A percentile compares a stretch with the other conserved stretches of the same genome.
Conservation (phyloP, 441 rosid species). For the Kokia cookei region DNA sequence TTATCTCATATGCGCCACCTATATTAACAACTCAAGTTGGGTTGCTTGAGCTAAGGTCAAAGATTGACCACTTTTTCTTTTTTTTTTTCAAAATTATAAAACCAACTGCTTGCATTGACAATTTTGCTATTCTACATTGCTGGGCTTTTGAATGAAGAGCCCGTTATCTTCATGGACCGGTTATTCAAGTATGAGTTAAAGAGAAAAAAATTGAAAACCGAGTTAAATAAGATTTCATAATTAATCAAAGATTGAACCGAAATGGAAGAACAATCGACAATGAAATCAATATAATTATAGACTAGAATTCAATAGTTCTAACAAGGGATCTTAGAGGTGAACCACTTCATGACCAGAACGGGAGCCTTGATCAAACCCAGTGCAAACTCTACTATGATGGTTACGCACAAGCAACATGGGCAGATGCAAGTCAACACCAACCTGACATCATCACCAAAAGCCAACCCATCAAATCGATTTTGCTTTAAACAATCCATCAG, state of each 20-base stretch:
- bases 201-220: not conserved
- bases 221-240: not conserved
- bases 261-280: not conserved
- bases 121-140: not conserved
- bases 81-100: not conserved
- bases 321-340: constrained; percentile 66
- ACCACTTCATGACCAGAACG: constrained; percentile 56
- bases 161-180: not conserved
- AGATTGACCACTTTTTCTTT: too few relatives aligned
- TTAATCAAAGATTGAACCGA: not conserved
- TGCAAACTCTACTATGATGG: constrained; percentile 56
- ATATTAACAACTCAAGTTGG: not conserved
- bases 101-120: not conserved
- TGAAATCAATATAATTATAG: not conserved
- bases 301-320: constrained; percentile 2
- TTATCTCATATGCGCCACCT: not conserved
- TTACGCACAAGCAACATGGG: constrained; percentile 68
- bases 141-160: too few relatives aligned
- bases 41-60: not conserved
- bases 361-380: constrained; percentile 59
- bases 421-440: constrained; percentile 50
- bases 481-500: not conserved
- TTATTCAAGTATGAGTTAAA: not conserved
- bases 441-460: constrained; percentile 27
- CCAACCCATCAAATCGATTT: not conserved